phyloP scores from a whole-genome alignment of 768 basidiomycete genomes.

The Rhizopogon roseolus region DNA sequence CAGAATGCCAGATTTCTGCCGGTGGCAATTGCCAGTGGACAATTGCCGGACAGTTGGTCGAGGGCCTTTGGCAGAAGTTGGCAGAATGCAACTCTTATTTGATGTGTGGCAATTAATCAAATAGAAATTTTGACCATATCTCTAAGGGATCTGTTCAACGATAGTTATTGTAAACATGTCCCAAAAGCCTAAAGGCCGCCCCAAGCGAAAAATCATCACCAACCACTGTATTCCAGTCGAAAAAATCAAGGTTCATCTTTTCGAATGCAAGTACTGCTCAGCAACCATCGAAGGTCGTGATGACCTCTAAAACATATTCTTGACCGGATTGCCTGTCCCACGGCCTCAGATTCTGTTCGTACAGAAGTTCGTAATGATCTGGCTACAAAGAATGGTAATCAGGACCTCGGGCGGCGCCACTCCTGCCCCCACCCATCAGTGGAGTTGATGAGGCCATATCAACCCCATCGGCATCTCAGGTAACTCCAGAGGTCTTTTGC shows the following conservation, averaged over 20 bases:
- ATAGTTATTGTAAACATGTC: not conserved
- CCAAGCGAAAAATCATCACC: constrained; percentile 1
- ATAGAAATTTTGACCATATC: no score
- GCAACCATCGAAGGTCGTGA: constrained; percentile 6
- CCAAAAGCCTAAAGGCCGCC: not conserved
- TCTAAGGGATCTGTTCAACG: no score
- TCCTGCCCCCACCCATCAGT: not conserved
- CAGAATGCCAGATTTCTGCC: no score
- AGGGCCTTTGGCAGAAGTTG: no score
- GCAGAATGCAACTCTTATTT: not conserved
- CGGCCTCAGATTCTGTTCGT: not conserved
- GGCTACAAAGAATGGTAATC: not conserved
- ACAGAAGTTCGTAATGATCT: not conserved
- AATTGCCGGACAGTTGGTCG: no score
- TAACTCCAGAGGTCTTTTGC: no score
- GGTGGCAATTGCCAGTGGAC: no score
- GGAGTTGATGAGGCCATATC: no score
- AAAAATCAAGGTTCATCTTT: constrained; percentile 5
- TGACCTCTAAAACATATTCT: constrained; percentile 7
- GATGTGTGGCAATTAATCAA: no score
- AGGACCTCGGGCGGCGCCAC: no score
- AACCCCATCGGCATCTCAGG: no score
- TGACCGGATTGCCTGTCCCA: not conserved
- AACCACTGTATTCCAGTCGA: constrained; percentile 1
- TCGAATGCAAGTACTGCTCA: constrained; percentile 10